Evolutionary conservation across 2,329 filamentous ascomycete species (phyloP), one percentile per base, ranked within the genome.

Genomic region (Colletotrichum sp.): DNA sequence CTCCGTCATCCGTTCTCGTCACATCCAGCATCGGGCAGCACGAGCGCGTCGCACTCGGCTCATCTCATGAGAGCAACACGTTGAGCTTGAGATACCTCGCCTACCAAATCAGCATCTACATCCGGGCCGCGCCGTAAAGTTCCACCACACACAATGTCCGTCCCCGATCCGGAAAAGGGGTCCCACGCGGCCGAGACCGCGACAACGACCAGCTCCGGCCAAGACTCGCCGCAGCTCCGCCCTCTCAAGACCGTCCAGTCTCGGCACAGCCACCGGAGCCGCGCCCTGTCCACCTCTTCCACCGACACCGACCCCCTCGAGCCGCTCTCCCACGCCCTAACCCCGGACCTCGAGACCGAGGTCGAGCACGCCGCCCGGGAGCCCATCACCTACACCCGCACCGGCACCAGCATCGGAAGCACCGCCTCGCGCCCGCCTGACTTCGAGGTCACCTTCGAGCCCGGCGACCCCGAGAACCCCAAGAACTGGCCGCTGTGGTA

Each of bases 361-460:
- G 82, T 81, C 16, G 86, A 87, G 78, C 82, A 83, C 61, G 78
- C 81, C 39, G 84, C 82, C 34, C 83, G 82, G 22, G 86, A 88
- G 78, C 87, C 86, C 22, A 79, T 87, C 22, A 80, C 82, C 7
- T 85, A 81, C 28, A 79, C 80, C 9, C 81, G 82, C 71, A 88
- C 86, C 6, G 79, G 82, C 13, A 86, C 85, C 16, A 87, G 85
- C 65, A 75, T 85, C 18, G 68, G 73, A 66, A 88, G 86, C 77
- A 83, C 82, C 28, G 85, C 85, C 4, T 87, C 86, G 18, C 83
- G 87, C 4, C 84, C 86, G 4, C 88, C 91, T 6, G 90, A 92
- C 32, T 96, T 92, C 80, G 95, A 97, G 84, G 89, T 96, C 70
- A 92, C 94, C 80, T 96, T 95, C 81, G 89, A 91, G 18, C 90